Base-by-base conservation (phyloP, 31 red algal genomes). In the Asparagopsis taxiformis region DNA sequence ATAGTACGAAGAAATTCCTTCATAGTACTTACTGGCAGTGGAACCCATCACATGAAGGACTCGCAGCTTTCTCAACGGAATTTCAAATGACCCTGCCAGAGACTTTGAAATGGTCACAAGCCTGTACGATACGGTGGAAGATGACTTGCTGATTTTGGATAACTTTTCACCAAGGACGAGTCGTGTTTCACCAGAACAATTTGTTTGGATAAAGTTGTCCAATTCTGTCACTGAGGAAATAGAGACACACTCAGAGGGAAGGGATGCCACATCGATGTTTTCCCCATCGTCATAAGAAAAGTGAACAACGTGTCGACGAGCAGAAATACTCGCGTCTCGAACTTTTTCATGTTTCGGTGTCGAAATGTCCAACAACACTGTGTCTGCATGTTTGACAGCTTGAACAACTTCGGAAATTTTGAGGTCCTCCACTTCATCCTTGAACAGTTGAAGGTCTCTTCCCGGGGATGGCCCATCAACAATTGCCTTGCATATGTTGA, bases 401-500 rank as follows among this genome's bases (percentile, higher is more conserved):
- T 62, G 20, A 15, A 55, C 8, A 15, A 39, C 50, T 2, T 71
- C 23, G 17, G 50, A 17, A 21, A 79, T 31, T 51, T 88, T 61
- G 19, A n/a, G 17, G 3, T 19, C 26, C 2, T 34, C 30, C 23
- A 84, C 24, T 23, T 72, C 41, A 0, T 68, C 43, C 9, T 65
- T 49, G 43, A 79, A 92, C 1, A 23, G 11, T 15, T 13, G 58
- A 13, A 92, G 20, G 57, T 74, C 38, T 3, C 89, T 55, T 32
- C 44, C 48, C 11, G 79, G 2, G 19, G 89, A 92, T 19, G 70
- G 71, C 2, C 80, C 89, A 37, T 62, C 58, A 1, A 74, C 16
- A 19, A 92, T 92, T 28, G 85, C 72, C 31, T 92, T 92, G 65
- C 89, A 70, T 54, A 92, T 92, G 79, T 92, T 92, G 2, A 92